Percentiles rank a stretch among this genome's conserved stretches.
phyloP scores from a whole-genome alignment of 176 grass and related monocot species.

The Saccharum officinarum region DNA sequence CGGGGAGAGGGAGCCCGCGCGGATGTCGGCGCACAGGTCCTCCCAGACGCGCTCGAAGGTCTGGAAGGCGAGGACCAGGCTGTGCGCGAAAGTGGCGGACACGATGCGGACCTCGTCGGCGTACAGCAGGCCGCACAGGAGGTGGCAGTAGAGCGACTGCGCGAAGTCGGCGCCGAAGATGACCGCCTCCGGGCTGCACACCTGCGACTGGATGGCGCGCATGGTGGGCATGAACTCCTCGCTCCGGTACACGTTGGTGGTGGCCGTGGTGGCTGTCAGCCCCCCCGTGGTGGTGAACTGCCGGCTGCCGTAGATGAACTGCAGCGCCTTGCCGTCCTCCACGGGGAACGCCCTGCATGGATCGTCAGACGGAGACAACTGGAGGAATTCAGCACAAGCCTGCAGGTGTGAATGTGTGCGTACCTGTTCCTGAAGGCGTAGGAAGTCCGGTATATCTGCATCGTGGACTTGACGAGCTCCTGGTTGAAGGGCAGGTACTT shows the following conservation, averaged over 20 bases:
- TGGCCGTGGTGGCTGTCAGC: constrained; percentile 70
- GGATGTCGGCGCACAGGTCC: constrained; percentile 81
- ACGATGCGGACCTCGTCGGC: constrained; percentile 70
- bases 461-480: constrained; percentile 73
- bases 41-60: constrained; percentile 78
- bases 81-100: constrained; percentile 85
- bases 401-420: not conserved
- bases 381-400: too few species aligned
- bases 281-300: constrained; percentile 73
- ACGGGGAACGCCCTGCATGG: constrained; percentile 61
- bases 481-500: constrained; percentile 87
- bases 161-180: constrained; percentile 78
- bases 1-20: constrained; percentile 47
- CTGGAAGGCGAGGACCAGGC: constrained; percentile 82
- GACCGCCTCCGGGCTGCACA: constrained; percentile 71
- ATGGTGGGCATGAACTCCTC: constrained; percentile 67
- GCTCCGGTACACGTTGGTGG: constrained; percentile 81
- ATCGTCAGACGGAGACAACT: too few species aligned
- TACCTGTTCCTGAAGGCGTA: constrained; percentile 83
- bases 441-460: constrained; percentile 81
- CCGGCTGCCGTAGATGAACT: constrained; percentile 90
- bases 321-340: constrained; percentile 73
- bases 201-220: constrained; percentile 69
- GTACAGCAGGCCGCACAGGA: constrained; percentile 71
- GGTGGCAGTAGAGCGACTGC: constrained; percentile 93